Evolutionary conservation across 2,329 filamentous ascomycete genomes (phyloP), one percentile per base, ranked within the genome.

Genomic region (Cladosporium colombiae): DNA sequence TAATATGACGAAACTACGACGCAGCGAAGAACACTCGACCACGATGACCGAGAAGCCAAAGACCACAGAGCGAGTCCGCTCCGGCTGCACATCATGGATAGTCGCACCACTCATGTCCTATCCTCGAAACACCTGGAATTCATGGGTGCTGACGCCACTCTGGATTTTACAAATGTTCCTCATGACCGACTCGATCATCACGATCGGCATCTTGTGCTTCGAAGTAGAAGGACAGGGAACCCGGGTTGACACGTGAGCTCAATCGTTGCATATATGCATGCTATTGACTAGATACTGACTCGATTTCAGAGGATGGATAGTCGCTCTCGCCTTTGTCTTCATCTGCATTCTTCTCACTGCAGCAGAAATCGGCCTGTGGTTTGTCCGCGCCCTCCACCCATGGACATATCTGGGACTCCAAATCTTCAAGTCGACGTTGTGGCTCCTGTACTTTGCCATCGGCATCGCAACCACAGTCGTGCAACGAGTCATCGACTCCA

Each of bases 301-400:
- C 16, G 1, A 37, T 14, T 10, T 25, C 10, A 63, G 61, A 56
- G 61, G 61, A 63, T 63, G 61, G 61, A 33, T 65, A 29, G 62
- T 29, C 37, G 25, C 29, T 29, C 29, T 65, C 18, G 56, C 62
- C 53, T 59, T 58, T 21, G 33, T 65, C 33, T 59, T 65, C 62
- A 65, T 65, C 53, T 65, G 62, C 62, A 65, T 65, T 21, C 53
- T 65, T 8, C 21, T 65, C 62, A 65, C 53, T 5, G 62, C 62
- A 3, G 52, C 67, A 3, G 68, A 71, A 27, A 65, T 71, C 53
- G 69, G 69, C 21, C 58, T 70, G 18, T 68, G 69, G 68, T 69
- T 65, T 23, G 64, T 68, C 31, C 64, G 66, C 33, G 64, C 66
- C 7, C 68, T 72, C 5, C 61, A 67, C 31, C 67, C 70, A n/a